Conservation (phyloP, 2,329 filamentous ascomycete species). For the Zymoseptoria ardabiliae region DNA sequence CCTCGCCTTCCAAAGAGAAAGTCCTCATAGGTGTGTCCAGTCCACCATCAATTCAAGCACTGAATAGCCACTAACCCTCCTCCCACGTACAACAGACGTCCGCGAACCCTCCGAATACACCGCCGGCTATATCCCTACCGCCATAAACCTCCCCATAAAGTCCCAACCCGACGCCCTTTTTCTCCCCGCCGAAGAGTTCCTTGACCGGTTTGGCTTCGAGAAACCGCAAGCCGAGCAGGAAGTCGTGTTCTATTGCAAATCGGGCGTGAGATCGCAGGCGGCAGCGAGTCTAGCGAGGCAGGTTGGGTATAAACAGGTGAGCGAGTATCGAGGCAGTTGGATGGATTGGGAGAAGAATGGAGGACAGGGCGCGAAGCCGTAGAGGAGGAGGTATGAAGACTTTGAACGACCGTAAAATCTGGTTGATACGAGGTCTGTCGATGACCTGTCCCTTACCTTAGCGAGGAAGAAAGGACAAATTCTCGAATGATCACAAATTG, state of each 20-base stretch:
- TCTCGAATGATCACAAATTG: too few species aligned
- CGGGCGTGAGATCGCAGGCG: constrained; percentile 72
- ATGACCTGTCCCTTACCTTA: too few species aligned
- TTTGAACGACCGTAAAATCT: too few species aligned
- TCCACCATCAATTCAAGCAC: too few species aligned
- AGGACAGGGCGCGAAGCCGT: constrained; percentile 46
- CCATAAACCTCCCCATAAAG: constrained; percentile 74
- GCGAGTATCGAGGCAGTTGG: constrained; percentile 70
- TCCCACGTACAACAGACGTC: constrained; percentile 55
- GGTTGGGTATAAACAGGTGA: constrained; percentile 65
- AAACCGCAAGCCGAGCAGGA: constrained; percentile 52
- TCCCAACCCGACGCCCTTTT: constrained; percentile 73
- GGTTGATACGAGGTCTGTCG: too few species aligned
- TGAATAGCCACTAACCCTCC: too few species aligned
- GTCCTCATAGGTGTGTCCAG: constrained; percentile 30
- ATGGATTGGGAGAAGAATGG: constrained; percentile 73
- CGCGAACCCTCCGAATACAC: constrained; percentile 64
- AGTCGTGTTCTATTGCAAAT: constrained; percentile 87
- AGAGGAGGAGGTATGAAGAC: too few species aligned
- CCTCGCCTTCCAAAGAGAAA: constrained; percentile 24
- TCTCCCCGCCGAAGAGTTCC: constrained; percentile 69
- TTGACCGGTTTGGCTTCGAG: constrained; percentile 70
- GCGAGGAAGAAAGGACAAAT: too few species aligned
- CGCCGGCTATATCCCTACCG: constrained; percentile 66
- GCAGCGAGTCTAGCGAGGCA: constrained; percentile 70